Evolutionary conservation across 2,329 filamentous ascomycete species (phyloP), one percentile per base, ranked within the genome.

Genomic region (Spiromastix sp.): DNA sequence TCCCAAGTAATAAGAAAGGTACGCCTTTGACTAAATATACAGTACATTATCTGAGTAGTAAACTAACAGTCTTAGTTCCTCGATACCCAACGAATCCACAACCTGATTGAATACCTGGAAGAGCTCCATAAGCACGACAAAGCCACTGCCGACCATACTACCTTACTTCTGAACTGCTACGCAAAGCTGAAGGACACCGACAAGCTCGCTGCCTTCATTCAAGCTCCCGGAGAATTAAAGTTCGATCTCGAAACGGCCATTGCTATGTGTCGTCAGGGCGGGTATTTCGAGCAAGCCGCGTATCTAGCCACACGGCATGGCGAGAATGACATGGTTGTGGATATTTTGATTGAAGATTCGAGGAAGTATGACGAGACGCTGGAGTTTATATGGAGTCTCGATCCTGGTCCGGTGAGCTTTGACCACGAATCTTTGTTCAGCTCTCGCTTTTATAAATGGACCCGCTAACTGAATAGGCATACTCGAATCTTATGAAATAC

Each of bases 231-330:
- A 2, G 87, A 95, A 48, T 72, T 95, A 27, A 95, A 93, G 51
- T 98, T 98, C 51, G 91, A 98, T 55, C 70, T 96, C 2, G 91
- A 98, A 47, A 98, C 91, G 1, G 91, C 91, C 10, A 98, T 98
- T 44, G 77, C 81, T 2, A 95, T 98, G 86, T 98, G 91, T 53
- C 77, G 93, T 18, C 91, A 98, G 62, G 91, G 89, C 8, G 89
- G 91, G 1, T 98, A 98, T 59, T 93, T 81, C 50, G 87, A 96
- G 40, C 93, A 98, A 64, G 91, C 91, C 10, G 91, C 89, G 3
- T 98, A 93, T 50, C 71, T 98, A 24, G 91, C 93, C 5, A 84
- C 86, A 39, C 89, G 95, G 57, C 87, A 98, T 51, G 82, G 85
- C 4, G 91, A 98, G 56, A 85, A 85, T 44, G 86, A 94, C 39